Evolutionary conservation across 495 filamentous ascomycete species (phyloP), one percentile per base, ranked within the genome.

Genomic region (Tuber magnatum): DNA sequence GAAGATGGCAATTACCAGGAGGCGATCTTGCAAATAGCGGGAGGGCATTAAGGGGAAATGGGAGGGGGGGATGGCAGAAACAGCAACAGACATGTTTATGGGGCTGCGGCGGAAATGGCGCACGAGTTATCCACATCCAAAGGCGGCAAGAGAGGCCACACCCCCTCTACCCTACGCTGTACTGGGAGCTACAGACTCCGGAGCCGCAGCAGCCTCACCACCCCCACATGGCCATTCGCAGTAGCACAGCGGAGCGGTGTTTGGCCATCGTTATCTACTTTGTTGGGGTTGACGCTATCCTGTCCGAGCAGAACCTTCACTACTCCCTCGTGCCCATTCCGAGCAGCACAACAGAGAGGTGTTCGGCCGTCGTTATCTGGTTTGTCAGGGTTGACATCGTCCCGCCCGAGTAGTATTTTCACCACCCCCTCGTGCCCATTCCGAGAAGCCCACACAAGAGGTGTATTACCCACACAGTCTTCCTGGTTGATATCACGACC

Each of bases 51-150:
- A 8, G 20, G 6, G 46, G 46, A 6, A 24, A 48, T 24, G 46
- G 24, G 46, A 44, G 12, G 42, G 14, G 42, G 3, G 46, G 3
- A 9, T 2, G 1, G 0, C 1, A 48, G 8, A 22, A 24, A 5
- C 2, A 24, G 5, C 0, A 22, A 2, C 20, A 9, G 6, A 24
- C 0, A 24, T 9, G 6, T 24, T 20, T 24, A 9, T 0, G 22
- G 46, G 24, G 22, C 22, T 8, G 46, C 6, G 22, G 22, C 46
- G 22, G 7, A 24, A 48, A 48, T 9, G 3, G 22, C 46, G 6
- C 7, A 48, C 8, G 9, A 9, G 46, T 9, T 24, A 48, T 24
- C 46, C 7, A 6, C 9, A 24, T 24, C 9, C 0, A 22, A 24
- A 24, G 46, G 46, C 46, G 20, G 46, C 6, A 48, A 2, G 6